Base-by-base conservation (phyloP, 2,329 filamentous ascomycete genomes). In the Fusarium marasasianum region DNA sequence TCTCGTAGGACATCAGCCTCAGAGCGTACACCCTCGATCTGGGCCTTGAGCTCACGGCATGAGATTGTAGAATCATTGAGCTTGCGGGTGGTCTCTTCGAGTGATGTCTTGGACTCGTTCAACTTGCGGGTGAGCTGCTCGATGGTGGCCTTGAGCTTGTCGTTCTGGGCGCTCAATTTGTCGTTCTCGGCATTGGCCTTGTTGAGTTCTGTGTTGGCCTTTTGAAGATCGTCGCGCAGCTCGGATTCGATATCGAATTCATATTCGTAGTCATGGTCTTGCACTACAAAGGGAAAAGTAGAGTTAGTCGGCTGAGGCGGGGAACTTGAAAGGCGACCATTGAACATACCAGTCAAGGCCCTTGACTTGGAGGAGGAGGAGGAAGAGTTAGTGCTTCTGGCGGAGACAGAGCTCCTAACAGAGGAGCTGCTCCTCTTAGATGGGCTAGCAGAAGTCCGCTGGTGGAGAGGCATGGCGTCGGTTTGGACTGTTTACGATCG, bases 61-160 rank as follows among this genome's bases (percentile, higher is more conserved):
- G 75, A 74, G 50, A 77, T 45, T 24, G 69, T 75, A 40, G 71
- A 60, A 17, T 71, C 73, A 26, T 63, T 71, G 44, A 67, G 66
- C 63, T 77, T 73, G 53, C 64, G 69, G 58, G 48, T 68, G 37
- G 69, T 51, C 47, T 66, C 63, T 33, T 78, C 73, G 37, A 74
- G 67, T 24, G 70, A 67, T 24, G 63, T 57, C 69, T 76, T 78
- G 37, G 67, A 65, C 48, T 81, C 79, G 29, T 79, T 75, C 35
- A 81, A 67, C 69, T 80, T 81, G 65, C 78, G 76, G 59, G 68
- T 80, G 56, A 78, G 77, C 62, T 77, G 71, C 41, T 81, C 78
- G 44, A 78, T 73, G 54, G 73, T 72, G 22, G 57, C 63, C 63
- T 79, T 75, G 66, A 80, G 79, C 54, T 78, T 79, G 53, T 79